Evolutionary conservation across 2,329 filamentous ascomycete genomes (phyloP), one percentile per base, ranked within the genome.

Genomic region (Venturia asperata): DNA sequence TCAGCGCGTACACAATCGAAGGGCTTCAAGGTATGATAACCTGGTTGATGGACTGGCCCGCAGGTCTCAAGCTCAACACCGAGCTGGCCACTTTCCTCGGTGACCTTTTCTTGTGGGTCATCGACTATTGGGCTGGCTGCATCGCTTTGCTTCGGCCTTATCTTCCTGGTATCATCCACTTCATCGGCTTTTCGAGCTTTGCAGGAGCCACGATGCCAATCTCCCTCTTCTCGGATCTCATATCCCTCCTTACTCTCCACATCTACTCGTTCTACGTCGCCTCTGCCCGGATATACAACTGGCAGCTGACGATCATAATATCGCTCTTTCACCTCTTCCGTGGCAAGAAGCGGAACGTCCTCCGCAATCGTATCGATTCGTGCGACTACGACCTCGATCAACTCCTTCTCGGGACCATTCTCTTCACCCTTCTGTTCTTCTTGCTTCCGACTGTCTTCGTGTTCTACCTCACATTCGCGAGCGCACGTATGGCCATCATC

Each of bases 341-440:
- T 41, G 95, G 94, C 66, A 97, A 97, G 80, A 99, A 99, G 76
- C 89, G 96, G 74, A 99, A 99, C 70, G 89, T 99, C 19, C 84
- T 99, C 27, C 89, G 95, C 67, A 96, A 97, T 73, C 92, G 94
- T 77, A 97, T 99, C 72, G 94, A 99, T 75, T 96, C 92, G 60
- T 99, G 94, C 81, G 94, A 97, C 78, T 99, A 99, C 77, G 94
- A 97, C 74, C 84, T 99, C 30, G 94, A 99, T 74, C 95, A 99
- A 77, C 85, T 99, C 4, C 86, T 99, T 7, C 87, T 99, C 9
- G 94, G 94, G 67, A 99, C 94, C 0, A 97, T 99, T 67, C 81
- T 99, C 24, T 99, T 99, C 74, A 97, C 94, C 0, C 81, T 99
- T 9, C 83, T 99, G 1, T 96, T 96, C 78, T 99, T 97, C 75